phyloP scores from a whole-genome alignment of 2,329 filamentous ascomycete genomes.

The Diaporthe ampelina region DNA sequence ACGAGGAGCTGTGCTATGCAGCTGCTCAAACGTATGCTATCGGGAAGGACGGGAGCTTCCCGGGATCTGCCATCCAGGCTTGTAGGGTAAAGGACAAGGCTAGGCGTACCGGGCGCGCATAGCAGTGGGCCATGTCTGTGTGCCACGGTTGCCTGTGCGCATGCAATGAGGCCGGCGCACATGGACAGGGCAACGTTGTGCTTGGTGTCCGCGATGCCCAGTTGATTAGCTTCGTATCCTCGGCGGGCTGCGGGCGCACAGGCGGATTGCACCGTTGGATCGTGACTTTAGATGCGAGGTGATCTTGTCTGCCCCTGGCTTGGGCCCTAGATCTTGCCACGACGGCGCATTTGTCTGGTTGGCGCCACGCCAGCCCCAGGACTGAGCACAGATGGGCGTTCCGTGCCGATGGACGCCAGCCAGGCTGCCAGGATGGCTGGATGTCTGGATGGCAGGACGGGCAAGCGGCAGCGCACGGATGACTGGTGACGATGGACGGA shows the following conservation, averaged over 20 bases:
- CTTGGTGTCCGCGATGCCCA: background rate
- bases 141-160: background rate
- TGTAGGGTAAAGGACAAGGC: background rate
- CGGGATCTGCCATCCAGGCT: conserved; percentile 15
- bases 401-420: conserved; percentile 25
- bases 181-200: conserved; percentile 1
- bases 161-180: conserved; percentile 2
- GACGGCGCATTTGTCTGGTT: background rate
- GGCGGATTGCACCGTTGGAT: conserved; percentile 26
- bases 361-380: conserved; percentile 7
- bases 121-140: conserved; percentile 18
- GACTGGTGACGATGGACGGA: background rate
- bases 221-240: background rate
- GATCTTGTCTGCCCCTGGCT: conserved; percentile 21
- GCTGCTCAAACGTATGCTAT: conserved; percentile 10
- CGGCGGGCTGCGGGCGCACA: conserved; percentile 5
- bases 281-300: conserved; percentile 8
- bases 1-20: background rate
- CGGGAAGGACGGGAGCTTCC: conserved; percentile 26
- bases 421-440: background rate
- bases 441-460: background rate
- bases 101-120: background rate
- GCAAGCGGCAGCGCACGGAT: conserved; percentile 16
- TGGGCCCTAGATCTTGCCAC: background rate
- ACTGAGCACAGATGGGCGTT: conserved; percentile 29